Conservation (phyloP, 495 filamentous ascomycete species). For the Cudoniella acicularis region DNA sequence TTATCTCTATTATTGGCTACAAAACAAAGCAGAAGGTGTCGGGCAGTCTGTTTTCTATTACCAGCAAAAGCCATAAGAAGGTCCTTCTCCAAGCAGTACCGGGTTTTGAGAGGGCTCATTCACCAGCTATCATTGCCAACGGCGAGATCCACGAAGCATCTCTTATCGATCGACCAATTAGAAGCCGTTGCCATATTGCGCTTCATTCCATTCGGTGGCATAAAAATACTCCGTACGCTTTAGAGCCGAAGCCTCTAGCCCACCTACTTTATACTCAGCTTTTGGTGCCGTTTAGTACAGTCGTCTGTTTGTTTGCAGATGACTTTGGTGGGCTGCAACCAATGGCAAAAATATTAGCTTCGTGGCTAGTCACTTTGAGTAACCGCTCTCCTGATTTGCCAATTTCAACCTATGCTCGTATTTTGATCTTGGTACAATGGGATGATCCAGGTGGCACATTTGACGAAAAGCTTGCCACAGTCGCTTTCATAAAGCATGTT, state of each 20-base stretch:
- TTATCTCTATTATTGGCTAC: background rate
- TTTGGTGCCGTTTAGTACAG: slow-evolving; percentile 1
- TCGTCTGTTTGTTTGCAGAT: slow-evolving; percentile 11
- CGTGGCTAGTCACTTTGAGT: background rate
- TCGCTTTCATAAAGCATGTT: background rate
- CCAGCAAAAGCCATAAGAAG: background rate
- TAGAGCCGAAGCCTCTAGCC: background rate
- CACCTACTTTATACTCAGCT: slow-evolving; percentile 9
- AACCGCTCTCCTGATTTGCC: slow-evolving; percentile 7
- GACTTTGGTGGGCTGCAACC: background rate
- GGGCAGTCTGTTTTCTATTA: background rate
- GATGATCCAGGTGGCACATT: background rate
- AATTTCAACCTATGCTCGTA: background rate
- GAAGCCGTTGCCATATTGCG: too few relatives aligned
- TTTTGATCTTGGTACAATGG: slow-evolving; percentile 1
- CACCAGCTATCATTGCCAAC: background rate
- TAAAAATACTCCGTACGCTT: background rate
- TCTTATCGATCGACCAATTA: background rate
- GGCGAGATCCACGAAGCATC: background rate
- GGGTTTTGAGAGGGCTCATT: background rate
- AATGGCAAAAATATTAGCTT: background rate
- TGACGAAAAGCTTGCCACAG: background rate
- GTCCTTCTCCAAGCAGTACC: background rate
- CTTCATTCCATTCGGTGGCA: background rate
- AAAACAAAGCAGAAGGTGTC: background rate